A percentile compares a stretch with the other conserved stretches of the same genome.
Evolutionary conservation across 2,329 filamentous ascomycete genomes (phyloP).

Genomic region (Alternaria sp.): DNA sequence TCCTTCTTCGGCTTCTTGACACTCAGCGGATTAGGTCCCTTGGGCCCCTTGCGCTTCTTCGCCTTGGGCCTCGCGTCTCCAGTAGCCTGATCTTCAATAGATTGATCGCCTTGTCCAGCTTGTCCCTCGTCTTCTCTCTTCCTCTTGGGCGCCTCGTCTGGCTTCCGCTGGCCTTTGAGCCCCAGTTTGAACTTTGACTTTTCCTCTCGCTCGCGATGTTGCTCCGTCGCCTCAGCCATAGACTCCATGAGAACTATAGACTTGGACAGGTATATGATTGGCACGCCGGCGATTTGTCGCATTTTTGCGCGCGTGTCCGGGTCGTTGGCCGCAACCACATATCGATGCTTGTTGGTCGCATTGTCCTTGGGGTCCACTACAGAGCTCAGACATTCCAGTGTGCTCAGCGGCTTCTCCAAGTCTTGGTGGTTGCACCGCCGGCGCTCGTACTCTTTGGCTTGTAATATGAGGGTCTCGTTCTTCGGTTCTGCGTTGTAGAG

Average conservation of each 20-base stretch:
- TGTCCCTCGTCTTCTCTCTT: conserved; percentile 59
- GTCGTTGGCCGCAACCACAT: conserved; percentile 80
- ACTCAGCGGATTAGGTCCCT: conserved; percentile 75
- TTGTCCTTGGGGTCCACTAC: conserved; percentile 82
- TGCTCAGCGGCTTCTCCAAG: conserved; percentile 74
- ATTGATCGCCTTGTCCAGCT: conserved; percentile 27
- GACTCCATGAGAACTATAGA: conserved; percentile 83
- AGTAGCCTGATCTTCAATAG: conserved; percentile 31
- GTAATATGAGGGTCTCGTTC: conserved; percentile 70
- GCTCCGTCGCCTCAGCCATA: conserved; percentile 73
- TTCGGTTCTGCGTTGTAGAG: conserved; percentile 70
- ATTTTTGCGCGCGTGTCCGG: conserved; percentile 69
- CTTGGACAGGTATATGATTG: conserved; percentile 79
- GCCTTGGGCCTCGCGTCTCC: conserved; percentile 48
- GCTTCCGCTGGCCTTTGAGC: conserved; percentile 61
- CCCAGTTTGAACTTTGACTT: conserved; percentile 77
- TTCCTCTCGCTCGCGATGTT: conserved; percentile 73
- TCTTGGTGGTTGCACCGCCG: conserved; percentile 81
- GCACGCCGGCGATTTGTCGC: conserved; percentile 74
- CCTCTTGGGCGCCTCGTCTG: conserved; percentile 43
- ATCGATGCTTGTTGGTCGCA: conserved; percentile 78
- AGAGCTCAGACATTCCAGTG: conserved; percentile 73
- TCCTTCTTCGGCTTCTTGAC: conserved; percentile 73
- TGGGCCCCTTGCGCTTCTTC: conserved; percentile 68
- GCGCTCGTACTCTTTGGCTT: conserved; percentile 79